A percentile compares a stretch with the other conserved stretches of the same genome.
Conservation (phyloP, 2,329 filamentous ascomycete genomes). For the Mycosphaerella sp. region DNA sequence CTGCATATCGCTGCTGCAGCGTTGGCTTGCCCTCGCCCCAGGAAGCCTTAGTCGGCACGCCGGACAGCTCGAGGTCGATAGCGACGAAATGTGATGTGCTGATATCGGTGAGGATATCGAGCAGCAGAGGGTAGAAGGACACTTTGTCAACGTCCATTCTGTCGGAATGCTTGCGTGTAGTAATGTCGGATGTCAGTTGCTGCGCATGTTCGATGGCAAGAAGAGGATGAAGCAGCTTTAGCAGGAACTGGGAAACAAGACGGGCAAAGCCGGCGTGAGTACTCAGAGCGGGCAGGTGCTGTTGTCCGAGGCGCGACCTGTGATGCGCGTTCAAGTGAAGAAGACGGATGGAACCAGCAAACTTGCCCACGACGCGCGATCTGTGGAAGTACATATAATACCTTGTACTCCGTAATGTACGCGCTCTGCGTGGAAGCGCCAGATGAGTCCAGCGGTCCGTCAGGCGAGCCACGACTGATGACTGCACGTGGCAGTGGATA, state of each 20-base stretch:
- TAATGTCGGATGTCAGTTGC: constrained; percentile 15
- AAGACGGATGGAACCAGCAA: constrained; percentile 15
- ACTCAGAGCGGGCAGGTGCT: not conserved
- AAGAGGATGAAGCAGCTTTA: constrained; percentile 18
- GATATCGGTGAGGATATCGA: constrained; percentile 53
- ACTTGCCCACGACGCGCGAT: constrained; percentile 11
- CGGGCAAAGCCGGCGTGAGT: not conserved
- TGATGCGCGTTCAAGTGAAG: constrained; percentile 1
- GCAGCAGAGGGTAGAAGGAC: constrained; percentile 47
- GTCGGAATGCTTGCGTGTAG: constrained; percentile 12
- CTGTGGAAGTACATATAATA: not conserved
- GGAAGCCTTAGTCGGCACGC: constrained; percentile 46
- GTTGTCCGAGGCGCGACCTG: not conserved
- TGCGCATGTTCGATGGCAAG: constrained; percentile 12
- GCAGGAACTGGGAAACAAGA: constrained; percentile 17
- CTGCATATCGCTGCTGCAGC: constrained; percentile 56
- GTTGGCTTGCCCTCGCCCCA: constrained; percentile 41
- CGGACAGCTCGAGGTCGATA: constrained; percentile 62
- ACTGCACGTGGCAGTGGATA: not conserved
- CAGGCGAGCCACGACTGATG: not conserved
- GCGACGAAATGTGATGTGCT: constrained; percentile 56
- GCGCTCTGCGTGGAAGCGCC: not conserved
- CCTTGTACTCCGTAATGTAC: constrained; percentile 11
- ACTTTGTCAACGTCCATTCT: constrained; percentile 53
- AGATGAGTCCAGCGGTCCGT: not conserved